Base-by-base conservation (phyloP, 257 asterid genomes). In the Gentiana straminea region DNA sequence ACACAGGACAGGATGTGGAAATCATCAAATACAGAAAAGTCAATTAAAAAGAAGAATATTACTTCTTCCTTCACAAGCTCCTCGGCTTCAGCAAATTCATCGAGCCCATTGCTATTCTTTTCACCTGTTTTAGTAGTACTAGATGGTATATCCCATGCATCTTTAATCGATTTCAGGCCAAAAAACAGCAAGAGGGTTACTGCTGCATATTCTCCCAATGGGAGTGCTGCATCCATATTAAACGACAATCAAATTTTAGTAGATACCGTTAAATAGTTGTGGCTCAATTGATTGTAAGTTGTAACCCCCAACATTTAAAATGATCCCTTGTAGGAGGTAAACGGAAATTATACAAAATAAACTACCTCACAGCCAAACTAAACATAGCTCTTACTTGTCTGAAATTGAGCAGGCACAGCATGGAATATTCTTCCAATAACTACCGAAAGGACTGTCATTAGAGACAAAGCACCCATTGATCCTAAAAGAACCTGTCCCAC, bases 31-130 rank as follows among this genome's bases (percentile, higher is more conserved):
- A 0, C 5, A 32, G n/a, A 13, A 37, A 12, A 13, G 15, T 8
- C 13, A 35, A 46, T 13, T n/a, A 41, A 33, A 35, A 38, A 9
- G 24, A 24, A 24, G 24, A 39, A 33, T 13, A 57, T 36, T 63
- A 87, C 98, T 87, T 87, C 80, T 74, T 84, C 86, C 69, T 86
- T 90, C 49, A 90, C 96, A 70, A 90, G 98, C 78, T 80, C 98
- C 76, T 90, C 98, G 10, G 98, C 99, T 80, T 92, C 99, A 24
- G 65, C 78, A 74, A 65, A 86, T 73, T 92, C 99, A 57, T 80
- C 94, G 49, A 92, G 89, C 58, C 79, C 94, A 49, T 57, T 75
- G 62, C 72, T 64, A 45, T 62, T 79, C 66, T 52, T 36, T 43
- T 77, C 93, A 69, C 89, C 94, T 33, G 73, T 43, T 77, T 83